Evolutionary conservation across 2,329 filamentous ascomycete species (phyloP).

Genomic region (Fusarium scirpi): DNA sequence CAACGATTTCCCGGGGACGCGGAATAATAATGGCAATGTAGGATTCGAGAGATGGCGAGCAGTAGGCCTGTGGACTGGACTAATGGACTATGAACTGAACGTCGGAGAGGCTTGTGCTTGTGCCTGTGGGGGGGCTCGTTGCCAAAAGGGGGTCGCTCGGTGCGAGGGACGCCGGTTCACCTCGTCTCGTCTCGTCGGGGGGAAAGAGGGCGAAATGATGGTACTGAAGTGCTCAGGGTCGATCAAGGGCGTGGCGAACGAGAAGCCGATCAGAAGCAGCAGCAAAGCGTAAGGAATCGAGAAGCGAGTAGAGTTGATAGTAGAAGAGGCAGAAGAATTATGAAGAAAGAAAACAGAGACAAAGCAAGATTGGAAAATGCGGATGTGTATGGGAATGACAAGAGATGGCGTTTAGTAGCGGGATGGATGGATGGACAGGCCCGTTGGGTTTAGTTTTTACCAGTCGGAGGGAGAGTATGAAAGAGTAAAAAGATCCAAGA

Average conservation of each 20-base stretch:
- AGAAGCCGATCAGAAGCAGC: neutral
- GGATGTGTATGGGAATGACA: conserved; percentile 41
- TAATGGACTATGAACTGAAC: conserved; percentile 19
- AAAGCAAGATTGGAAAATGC: conserved; percentile 37
- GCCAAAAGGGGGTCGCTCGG: conserved; percentile 50
- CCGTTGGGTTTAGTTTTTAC: conserved; percentile 27
- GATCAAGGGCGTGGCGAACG: neutral
- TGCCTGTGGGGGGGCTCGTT: conserved; percentile 40
- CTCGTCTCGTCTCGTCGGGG: conserved; percentile 37
- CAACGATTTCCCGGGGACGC: conserved; percentile 38
- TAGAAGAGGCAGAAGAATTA: conserved; percentile 25
- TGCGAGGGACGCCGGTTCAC: conserved; percentile 48
- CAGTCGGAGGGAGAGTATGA: conserved; percentile 36
- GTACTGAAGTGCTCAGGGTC: conserved; percentile 5
- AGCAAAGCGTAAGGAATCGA: conserved; percentile 2
- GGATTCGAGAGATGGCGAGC: conserved; percentile 40
- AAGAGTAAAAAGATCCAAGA: conserved; percentile 19
- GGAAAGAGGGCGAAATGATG: conserved; percentile 31
- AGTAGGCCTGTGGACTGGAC: conserved; percentile 34
- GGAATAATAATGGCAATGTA: conserved; percentile 48
- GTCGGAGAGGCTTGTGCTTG: conserved; percentile 45
- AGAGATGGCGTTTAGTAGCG: conserved; percentile 32
- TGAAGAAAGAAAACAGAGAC: conserved; percentile 40
- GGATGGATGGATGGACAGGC: conserved; percentile 26
- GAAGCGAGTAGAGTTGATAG: conserved; percentile 25